These are phyloP conservation scores for Hypoxylon sp. DNA, from an alignment of 2,329 filamentous ascomycete species.

Conservation along the genomic window DNA sequence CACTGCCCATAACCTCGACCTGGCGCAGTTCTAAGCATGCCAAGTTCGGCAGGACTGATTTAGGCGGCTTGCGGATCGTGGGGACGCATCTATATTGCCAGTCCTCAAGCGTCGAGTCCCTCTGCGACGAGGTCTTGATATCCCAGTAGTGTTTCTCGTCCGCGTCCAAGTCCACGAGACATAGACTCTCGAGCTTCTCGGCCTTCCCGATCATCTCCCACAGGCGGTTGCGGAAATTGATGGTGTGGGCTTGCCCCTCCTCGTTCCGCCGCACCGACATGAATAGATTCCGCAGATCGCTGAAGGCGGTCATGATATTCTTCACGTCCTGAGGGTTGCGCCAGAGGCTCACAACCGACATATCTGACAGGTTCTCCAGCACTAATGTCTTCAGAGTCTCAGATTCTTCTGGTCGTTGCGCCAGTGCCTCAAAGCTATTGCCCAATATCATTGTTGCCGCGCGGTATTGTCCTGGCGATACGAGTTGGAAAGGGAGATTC, in stretches of 20 bases:
- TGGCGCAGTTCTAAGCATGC: slow-evolving; percentile 62
- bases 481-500: slow-evolving; percentile 67
- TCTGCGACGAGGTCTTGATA: slow-evolving; percentile 58
- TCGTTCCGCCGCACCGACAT: slow-evolving; percentile 64
- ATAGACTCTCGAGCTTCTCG: slow-evolving; percentile 61
- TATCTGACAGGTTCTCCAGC: slow-evolving; percentile 66
- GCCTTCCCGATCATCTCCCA: slow-evolving; percentile 67
- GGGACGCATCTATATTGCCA: slow-evolving; percentile 60
- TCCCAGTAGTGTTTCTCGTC: slow-evolving; percentile 55
- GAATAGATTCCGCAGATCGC: slow-evolving; percentile 61
- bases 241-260: slow-evolving; percentile 54
- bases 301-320: slow-evolving; percentile 63
- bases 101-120: slow-evolving; percentile 56
- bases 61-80: slow-evolving; percentile 50
- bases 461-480: slow-evolving; percentile 60
- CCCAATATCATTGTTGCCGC: slow-evolving; percentile 67
- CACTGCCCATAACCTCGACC: slow-evolving; percentile 57
- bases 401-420: slow-evolving; percentile 62
- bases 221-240: slow-evolving; percentile 61
- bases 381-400: slow-evolving; percentile 62
- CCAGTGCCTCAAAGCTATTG: slow-evolving; percentile 66
- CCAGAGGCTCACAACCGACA: slow-evolving; percentile 64
- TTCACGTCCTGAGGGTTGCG: slow-evolving; percentile 66
- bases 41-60: slow-evolving; percentile 57
- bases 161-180: slow-evolving; percentile 63